phyloP scores from a whole-genome alignment of 2,329 filamentous ascomycete genomes.

The Colletotrichum sp. region DNA sequence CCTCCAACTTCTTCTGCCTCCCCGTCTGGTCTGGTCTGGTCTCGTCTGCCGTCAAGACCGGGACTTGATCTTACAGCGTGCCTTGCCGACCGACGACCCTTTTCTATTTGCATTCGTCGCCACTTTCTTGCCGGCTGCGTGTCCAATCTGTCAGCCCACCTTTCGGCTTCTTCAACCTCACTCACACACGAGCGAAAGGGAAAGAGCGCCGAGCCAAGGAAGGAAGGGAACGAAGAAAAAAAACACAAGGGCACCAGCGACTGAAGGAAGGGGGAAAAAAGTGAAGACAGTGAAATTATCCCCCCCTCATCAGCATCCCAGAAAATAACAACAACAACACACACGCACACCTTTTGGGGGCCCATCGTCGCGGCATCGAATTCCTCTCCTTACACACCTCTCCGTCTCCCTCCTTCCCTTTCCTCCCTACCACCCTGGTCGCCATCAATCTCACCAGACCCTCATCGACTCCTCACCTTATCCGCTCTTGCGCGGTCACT shows the following conservation, averaged over 20 bases:
- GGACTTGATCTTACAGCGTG: neutral
- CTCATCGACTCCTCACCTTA: conserved; percentile 11
- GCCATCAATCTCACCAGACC: conserved; percentile 15
- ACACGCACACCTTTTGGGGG: neutral
- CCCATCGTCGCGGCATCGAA: neutral
- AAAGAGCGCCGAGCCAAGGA: neutral
- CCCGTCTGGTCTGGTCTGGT: neutral
- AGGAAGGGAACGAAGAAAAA: neutral
- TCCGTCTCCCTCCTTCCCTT: neutral
- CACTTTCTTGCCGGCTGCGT: neutral
- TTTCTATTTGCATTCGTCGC: neutral
- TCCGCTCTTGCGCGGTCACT: neutral
- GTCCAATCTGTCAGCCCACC: neutral
- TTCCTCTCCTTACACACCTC: neutral
- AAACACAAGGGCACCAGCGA: neutral
- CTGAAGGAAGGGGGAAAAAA: neutral
- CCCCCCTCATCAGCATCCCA: neutral
- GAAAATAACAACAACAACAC: neutral
- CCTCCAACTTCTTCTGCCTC: neutral
- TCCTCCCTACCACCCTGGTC: neutral
- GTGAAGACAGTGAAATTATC: neutral
- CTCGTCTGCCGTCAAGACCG: neutral
- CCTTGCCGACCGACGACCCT: neutral
- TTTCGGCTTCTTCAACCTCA: neutral
- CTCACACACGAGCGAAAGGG: neutral